Conservation (phyloP, 129 eudicot genomes). For the Flaveria linearis region DNA sequence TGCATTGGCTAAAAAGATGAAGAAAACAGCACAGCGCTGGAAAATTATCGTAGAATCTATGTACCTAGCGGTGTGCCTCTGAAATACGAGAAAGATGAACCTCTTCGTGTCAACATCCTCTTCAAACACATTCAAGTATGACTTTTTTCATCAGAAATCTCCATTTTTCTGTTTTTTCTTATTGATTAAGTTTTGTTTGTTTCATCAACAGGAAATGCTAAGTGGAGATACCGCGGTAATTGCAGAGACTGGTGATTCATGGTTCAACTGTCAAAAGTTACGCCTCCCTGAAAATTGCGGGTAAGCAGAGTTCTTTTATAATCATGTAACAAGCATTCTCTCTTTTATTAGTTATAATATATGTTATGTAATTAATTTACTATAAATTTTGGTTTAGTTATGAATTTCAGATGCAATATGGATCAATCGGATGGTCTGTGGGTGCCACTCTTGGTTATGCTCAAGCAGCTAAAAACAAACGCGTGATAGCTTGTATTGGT, state of each 20-base stretch:
- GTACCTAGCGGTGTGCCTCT: conserved; percentile 72
- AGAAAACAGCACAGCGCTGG: conserved; percentile 70
- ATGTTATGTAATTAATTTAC: not conserved
- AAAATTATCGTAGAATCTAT: conserved; percentile 68
- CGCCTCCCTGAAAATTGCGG: conserved; percentile 78
- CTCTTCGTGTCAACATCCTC: conserved; percentile 73
- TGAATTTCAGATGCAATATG: conserved; percentile 97
- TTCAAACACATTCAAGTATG: conserved; percentile 89
- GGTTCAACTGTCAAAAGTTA: conserved; percentile 96
- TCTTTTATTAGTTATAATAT: not conserved
- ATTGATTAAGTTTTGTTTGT: conserved; percentile 12
- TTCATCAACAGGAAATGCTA: conserved; percentile 63
- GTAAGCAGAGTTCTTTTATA: conserved; percentile 36
- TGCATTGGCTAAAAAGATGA: conserved; percentile 68
- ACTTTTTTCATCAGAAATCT: not conserved
- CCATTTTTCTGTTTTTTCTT: not conserved
- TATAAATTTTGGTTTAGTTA: conserved; percentile 42
- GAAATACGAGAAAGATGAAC: conserved; percentile 54
- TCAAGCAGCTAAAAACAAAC: conserved; percentile 77
- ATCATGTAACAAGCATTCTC: not conserved
- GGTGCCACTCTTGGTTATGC: conserved; percentile 98
- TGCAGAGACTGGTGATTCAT: conserved; percentile 96
- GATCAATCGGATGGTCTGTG: conserved; percentile 94
- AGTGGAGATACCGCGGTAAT: conserved; percentile 68
- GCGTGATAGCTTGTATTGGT: conserved; percentile 85